Conservation (phyloP, 2,329 filamentous ascomycete genomes). For the Bisporella sp. region DNA sequence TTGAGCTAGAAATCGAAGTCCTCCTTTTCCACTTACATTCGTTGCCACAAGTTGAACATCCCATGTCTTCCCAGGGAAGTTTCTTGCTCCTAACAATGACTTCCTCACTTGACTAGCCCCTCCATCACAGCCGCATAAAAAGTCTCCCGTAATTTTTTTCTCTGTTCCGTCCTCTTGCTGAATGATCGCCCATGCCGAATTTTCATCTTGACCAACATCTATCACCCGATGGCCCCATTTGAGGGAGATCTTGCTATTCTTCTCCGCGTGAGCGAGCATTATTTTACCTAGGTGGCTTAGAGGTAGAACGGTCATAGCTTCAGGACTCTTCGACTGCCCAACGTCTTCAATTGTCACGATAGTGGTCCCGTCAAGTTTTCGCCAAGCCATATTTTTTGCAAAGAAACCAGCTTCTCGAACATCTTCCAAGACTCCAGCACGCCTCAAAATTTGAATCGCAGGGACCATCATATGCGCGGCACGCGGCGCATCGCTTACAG, state of each 20-base stretch:
- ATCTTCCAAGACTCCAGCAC: no score
- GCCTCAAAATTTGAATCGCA: no score
- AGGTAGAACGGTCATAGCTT: constrained; percentile 36
- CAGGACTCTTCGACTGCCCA: constrained; percentile 27
- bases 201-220: constrained; percentile 39
- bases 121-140: constrained; percentile 50
- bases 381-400: no score
- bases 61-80: no score
- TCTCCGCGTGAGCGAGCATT: constrained; percentile 31
- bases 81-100: constrained; percentile 43
- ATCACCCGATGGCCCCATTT: constrained; percentile 42
- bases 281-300: constrained; percentile 36
- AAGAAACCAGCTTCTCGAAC: no score
- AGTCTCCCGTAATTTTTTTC: constrained; percentile 36
- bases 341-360: no score
- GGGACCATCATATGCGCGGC: no score
- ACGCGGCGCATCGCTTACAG: no score
- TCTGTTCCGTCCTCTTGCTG: constrained; percentile 28
- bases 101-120: constrained; percentile 41
- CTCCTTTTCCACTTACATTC: no score
- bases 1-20: no score
- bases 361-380: no score
- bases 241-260: constrained; percentile 28
- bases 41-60: no score
- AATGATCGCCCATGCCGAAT: constrained; percentile 37